Evolutionary conservation across 768 basidiomycete genomes (phyloP).

Genomic region (Leccinum truebloodii): DNA sequence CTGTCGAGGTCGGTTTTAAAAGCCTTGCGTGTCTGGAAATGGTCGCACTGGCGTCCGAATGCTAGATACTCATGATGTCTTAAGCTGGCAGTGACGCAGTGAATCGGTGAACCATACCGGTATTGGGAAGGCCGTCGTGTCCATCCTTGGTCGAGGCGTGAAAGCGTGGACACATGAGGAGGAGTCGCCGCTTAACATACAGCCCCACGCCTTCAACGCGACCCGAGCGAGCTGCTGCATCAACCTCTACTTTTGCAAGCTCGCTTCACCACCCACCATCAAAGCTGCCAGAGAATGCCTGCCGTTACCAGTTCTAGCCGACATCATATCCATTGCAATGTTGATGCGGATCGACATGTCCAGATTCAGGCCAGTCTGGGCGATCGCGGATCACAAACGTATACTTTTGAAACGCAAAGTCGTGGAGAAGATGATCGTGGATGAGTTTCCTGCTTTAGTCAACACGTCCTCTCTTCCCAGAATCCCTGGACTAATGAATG

Average conservation of each 20-base stretch:
- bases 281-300: constrained; percentile 37
- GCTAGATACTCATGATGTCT: constrained; percentile 27
- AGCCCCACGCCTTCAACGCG: constrained; percentile 49
- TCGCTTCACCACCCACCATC: constrained; percentile 40
- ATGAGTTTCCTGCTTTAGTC: constrained; percentile 27
- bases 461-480: constrained; percentile 3
- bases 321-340: constrained; percentile 44
- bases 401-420: constrained; percentile 33
- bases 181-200: constrained; percentile 28
- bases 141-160: constrained; percentile 17
- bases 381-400: constrained; percentile 45
- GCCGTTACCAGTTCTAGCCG: constrained; percentile 14
- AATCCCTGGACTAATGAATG: not conserved
- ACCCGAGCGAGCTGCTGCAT: constrained; percentile 15
- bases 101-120: constrained; percentile 26
- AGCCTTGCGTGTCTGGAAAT: constrained; percentile 46
- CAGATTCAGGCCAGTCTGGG: constrained; percentile 31
- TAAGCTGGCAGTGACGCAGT: not conserved
- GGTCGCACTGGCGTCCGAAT: constrained; percentile 46
- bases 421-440: constrained; percentile 33
- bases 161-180: constrained; percentile 20
- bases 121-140: constrained; percentile 28
- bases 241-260: constrained; percentile 23
- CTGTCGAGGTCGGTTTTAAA: constrained; percentile 44
- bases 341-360: constrained; percentile 37